Base-by-base conservation (phyloP, 192 early-diverging fungal species). In the Coemansia erecta region DNA sequence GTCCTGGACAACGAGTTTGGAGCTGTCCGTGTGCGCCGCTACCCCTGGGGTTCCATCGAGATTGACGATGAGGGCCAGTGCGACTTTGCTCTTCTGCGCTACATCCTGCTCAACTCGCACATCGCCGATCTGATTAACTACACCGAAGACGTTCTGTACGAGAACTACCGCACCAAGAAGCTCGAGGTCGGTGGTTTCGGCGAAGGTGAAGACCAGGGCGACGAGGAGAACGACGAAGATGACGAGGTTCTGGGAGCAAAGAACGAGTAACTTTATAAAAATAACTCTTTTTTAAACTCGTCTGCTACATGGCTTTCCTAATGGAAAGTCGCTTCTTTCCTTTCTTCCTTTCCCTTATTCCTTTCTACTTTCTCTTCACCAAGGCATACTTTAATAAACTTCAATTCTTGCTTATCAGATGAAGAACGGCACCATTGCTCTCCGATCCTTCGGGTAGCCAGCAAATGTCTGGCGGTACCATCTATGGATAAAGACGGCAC, bases 121-220 rank as follows among this genome's bases (percentile, higher is more conserved):
- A 83, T 98, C 66, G 91, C 94, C 59, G 97, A 98, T 57, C 69
- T 98, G 55, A 97, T 94, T 75, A 95, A 96, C 64, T 94, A 93
- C 61, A 98, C 94, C 22, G 92, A 95, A 64, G 88, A 88, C 57
- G 89, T 94, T 43, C 89, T 97, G 68, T 98, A 98, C 68, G 91
- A 95, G 62, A 89, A 92, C 66, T 95, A 95, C 82, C 91, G 97
- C 76, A 89, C 92, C 40, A 83, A 88, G 66, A 93, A 94, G 81
- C 89, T 98, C 17, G 69, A 77, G 55, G 69, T 71, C 26, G 69
- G 75, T 39, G 75, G 75, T 17, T 77, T 72, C 58, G 75, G 48
- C 35, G 75, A 77, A 54, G 48, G 47, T 59, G 70, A 65, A 17
- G 75, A 45, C 17, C 58, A 62, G 2, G 62, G 55, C 4, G 67